Percentiles rank a stretch among this genome's conserved stretches.
Conservation (phyloP, 208 protist genomes). For the Crithidia mellificae region DNA sequence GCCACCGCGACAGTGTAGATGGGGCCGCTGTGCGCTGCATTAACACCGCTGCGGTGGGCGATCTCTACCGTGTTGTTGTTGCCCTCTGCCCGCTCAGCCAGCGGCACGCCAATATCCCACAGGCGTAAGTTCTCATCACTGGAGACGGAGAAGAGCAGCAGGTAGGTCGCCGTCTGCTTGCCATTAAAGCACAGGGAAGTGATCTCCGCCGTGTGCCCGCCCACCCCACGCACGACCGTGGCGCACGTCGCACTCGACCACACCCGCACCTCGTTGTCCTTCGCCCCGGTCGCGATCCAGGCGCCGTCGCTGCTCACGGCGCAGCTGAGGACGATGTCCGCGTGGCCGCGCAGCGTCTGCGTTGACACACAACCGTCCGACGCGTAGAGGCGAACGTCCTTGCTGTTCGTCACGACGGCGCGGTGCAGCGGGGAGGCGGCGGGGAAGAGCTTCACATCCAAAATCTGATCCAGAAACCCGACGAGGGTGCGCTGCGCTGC, state of each 20-base stretch:
- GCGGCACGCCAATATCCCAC: constrained; percentile 73
- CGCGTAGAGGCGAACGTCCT: constrained; percentile 78
- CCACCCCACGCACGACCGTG: constrained; percentile 63
- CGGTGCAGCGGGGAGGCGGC: constrained; percentile 37
- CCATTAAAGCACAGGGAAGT: constrained; percentile 75
- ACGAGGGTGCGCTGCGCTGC: constrained; percentile 46
- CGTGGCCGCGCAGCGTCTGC: constrained; percentile 71
- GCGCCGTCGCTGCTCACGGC: constrained; percentile 66
- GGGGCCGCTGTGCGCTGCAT: constrained; percentile 72
- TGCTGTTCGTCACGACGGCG: constrained; percentile 86
- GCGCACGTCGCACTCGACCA: constrained; percentile 78
- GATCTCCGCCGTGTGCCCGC: constrained; percentile 82
- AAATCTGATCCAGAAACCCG: constrained; percentile 86
- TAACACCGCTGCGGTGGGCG: constrained; percentile 67
- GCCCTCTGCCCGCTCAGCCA: constrained; percentile 19
- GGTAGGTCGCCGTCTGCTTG: constrained; percentile 64
- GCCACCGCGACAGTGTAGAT: constrained; percentile 81
- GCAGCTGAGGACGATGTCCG: constrained; percentile 82
- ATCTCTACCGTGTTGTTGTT: constrained; percentile 26
- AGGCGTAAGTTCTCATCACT: constrained; percentile 83
- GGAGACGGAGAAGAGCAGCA: constrained; percentile 75
- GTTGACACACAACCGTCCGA: constrained; percentile 62
- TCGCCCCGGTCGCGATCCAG: constrained; percentile 82
- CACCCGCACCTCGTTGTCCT: constrained; percentile 83
- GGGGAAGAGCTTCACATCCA: constrained; percentile 79